Evolutionary conservation across 75 land plant species (phyloP).

Genomic region (Picea glauca): DNA sequence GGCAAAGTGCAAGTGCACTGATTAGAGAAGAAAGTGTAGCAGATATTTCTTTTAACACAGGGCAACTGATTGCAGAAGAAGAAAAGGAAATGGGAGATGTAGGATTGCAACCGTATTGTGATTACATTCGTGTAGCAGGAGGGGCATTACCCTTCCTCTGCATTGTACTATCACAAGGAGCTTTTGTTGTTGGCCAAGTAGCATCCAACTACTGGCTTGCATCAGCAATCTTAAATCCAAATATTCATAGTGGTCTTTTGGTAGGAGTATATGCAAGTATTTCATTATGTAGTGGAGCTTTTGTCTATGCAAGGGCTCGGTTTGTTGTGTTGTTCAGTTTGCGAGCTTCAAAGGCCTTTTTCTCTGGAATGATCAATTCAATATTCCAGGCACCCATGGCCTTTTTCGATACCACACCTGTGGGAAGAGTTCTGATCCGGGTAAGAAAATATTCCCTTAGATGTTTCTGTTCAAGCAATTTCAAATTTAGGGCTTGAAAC

Average conservation of each 20-base stretch:
- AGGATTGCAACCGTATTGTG: constrained; percentile 57
- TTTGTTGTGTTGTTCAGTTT: constrained; percentile 43
- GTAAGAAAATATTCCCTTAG: constrained; percentile 26
- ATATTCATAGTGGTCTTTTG: constrained; percentile 18
- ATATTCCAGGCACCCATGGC: constrained; percentile 81
- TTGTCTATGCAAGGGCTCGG: constrained; percentile 41
- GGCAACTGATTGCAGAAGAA: constrained; percentile 64
- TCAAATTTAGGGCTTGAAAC: neutral
- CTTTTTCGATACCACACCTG: constrained; percentile 81
- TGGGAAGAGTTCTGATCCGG: constrained; percentile 74
- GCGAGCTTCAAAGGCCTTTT: constrained; percentile 68
- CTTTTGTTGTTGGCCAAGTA: constrained; percentile 47
- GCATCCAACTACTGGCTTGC: constrained; percentile 72
- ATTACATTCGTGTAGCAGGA: constrained; percentile 40
- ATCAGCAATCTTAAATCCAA: constrained; percentile 25
- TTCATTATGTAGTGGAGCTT: constrained; percentile 35
- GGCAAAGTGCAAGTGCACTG: neutral
- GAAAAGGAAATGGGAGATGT: constrained; percentile 54
- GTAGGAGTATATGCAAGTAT: constrained; percentile 56
- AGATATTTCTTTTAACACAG: constrained; percentile 17
- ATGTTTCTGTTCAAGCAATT: neutral
- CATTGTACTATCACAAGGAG: constrained; percentile 24
- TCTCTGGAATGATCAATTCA: constrained; percentile 45
- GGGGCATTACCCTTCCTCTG: constrained; percentile 18
- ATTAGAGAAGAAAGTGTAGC: constrained; percentile 14